Evolutionary conservation across 371 early-diverging fungal genomes (phyloP).

Genomic region (Blakeslea trispora): DNA sequence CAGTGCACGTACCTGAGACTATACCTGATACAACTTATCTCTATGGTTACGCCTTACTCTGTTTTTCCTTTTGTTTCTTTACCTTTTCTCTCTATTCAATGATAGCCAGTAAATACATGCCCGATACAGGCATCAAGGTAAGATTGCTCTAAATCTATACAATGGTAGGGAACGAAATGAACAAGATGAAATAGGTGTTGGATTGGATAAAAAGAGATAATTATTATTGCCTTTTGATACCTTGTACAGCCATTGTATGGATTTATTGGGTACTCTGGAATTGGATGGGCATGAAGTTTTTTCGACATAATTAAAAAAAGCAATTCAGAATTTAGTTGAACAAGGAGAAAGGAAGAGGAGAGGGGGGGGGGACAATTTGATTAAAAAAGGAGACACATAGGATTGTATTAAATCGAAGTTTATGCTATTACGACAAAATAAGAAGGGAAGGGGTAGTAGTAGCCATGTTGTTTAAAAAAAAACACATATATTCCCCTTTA

Average conservation of each 20-base stretch:
- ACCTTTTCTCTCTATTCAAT: constrained; percentile 66
- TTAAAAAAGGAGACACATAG: background rate
- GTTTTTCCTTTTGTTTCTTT: constrained; percentile 62
- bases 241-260: constrained; percentile 77
- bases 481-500: too few species aligned
- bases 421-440: too few species aligned
- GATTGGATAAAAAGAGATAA: constrained; percentile 79
- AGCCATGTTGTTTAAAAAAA: too few species aligned
- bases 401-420: too few species aligned
- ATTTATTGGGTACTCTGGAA: constrained; percentile 85
- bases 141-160: background rate
- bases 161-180: too few species aligned
- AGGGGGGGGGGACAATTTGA: background rate
- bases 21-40: constrained; percentile 73
- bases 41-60: constrained; percentile 71
- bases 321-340: background rate
- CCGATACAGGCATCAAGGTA: constrained; percentile 67
- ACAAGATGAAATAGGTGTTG: constrained; percentile 47
- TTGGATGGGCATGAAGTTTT: constrained; percentile 96
- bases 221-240: constrained; percentile 84
- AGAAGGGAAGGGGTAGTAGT: too few species aligned
- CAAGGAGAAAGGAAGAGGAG: background rate
- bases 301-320: constrained; percentile 73
- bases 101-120: constrained; percentile 73
- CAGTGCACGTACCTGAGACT: constrained; percentile 42